Evolutionary conservation across 768 basidiomycete genomes (phyloP), one percentile per base, ranked within the genome.

Genomic region (Austroboletus festivus): DNA sequence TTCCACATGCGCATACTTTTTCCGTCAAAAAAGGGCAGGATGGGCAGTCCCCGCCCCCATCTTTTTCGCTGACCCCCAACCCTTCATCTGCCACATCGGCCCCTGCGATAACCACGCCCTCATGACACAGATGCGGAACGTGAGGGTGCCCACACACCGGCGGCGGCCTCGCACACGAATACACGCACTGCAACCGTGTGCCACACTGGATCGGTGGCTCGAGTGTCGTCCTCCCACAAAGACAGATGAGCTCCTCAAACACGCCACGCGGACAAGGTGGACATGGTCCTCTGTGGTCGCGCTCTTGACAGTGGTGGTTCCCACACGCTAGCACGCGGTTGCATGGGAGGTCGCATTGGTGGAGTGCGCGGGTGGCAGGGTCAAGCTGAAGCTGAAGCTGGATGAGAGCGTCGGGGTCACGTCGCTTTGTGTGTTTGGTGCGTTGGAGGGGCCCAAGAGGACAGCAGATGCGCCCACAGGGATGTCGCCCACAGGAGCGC

Each of bases 181-280:
- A 89, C 2, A 72, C 68, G 61, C 96, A 99, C 31, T 71, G 67
- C 55, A 99, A 81, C 22, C 69, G 71, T 0, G 88, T 93, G 15
- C 90, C 92, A 56, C 95, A 98, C 0, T 86, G 80, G 31, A 96
- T 83, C 0, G 94, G 94, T 0, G 94, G 94, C 28, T 93, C 86
- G 19, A 93, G 70, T 15, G 90, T 76, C 2, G 93, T 97, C n/a
- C 82, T 77, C 0, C 87, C 88, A 64, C 95, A 98, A 41, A 78
- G 68, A 62, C 95, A 98, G 10, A 86, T 67, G 46, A 93, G 69
- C 82, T 99, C 96, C 35, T 97, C 93, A 57, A 94, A 99, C 1
- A 86, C 85, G 38, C 92, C 92, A 64, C 84, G 78, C 43, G 95
- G 71, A 68, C 96, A 99, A 19, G 84, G 77, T 1, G 79, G 83